Base-by-base conservation (phyloP, 1,284 basidiomycete species). In the Cutaneotrichosporon arboriforme region DNA sequence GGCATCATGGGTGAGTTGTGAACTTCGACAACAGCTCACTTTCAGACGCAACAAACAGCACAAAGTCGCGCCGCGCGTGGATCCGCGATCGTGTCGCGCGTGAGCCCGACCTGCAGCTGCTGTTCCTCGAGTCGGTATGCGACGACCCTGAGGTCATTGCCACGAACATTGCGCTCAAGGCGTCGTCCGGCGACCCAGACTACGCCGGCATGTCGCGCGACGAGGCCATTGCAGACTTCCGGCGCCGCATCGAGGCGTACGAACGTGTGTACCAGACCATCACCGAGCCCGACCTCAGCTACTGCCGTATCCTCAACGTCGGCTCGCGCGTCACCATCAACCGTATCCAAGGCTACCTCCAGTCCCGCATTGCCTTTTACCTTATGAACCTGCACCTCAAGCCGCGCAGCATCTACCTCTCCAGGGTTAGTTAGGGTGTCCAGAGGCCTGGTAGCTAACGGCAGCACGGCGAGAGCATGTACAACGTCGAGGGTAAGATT, bases 361-460 rank as follows among this genome's bases (percentile, higher is more conserved):
- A 96, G 70, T 91, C 88, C 79, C 85, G 96, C 35, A 94, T 98
- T 61, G 94, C 91, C 4, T 98, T 97, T 77, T 99, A 96, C 75
- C 80, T 98, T 54, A 97, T 97, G 93, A 98, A 98, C 75, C 75
- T 97, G 64, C 96, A 99, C 72, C 78, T 98, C 59, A 96, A 97
- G 66, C 94, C 96, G 13, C 81, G 96, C 57, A 91, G 87, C 71
- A 97, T 99, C 64, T 99, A 93, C 75, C 84, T 99, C 62, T 97
- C 96, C 8, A 78, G 96, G 64, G 91, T 93, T 67, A 66, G 82
- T 76, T 12, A 3, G 4, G 0, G 12, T n/a, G n/a, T 4, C 23
- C 17, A 22, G 4, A 31, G n/a, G 26, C 14, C 14, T 8, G 21
- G 17, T 4, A 23, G 20, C 52, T 58, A 18, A 54, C 26, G 8